Conservation (phyloP, 2,329 filamentous ascomycete species). For the Botrytis cinerea region DNA sequence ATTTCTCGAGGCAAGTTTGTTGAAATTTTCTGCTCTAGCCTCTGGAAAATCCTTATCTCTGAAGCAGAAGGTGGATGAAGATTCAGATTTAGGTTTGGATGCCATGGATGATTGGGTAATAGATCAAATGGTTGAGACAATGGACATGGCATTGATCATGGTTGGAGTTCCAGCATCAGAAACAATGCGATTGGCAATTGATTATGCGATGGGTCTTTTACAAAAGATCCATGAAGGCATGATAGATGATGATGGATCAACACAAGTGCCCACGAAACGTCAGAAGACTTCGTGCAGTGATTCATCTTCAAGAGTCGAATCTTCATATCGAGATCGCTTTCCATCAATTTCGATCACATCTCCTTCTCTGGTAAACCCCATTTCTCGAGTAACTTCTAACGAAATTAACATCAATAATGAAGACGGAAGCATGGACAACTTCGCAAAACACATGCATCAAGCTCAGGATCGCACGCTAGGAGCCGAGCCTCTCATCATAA, state of each 20-base stretch:
- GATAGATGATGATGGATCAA: background rate
- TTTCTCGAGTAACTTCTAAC: conserved; percentile 40
- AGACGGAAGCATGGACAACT: conserved; percentile 56
- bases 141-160: conserved; percentile 43
- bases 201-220: conserved; percentile 62
- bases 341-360: conserved; percentile 42
- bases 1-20: conserved; percentile 69
- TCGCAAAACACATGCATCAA: conserved; percentile 61
- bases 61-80: background rate
- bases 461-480: conserved; percentile 44
- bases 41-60: conserved; percentile 31
- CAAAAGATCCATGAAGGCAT: conserved; percentile 51
- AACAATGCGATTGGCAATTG: conserved; percentile 44
- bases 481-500: conserved; percentile 68
- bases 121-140: conserved; percentile 37
- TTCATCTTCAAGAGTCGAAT: background rate
- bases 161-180: conserved; percentile 30
- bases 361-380: conserved; percentile 47
- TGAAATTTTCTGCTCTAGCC: conserved; percentile 53
- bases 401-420: conserved; percentile 34
- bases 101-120: conserved; percentile 21
- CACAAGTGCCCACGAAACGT: conserved; percentile 31
- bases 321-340: conserved; percentile 28
- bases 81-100: background rate
- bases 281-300: conserved; percentile 24